These are phyloP conservation scores for Rehmannia glutinosa DNA, from an alignment of 257 asterid species.

Conservation along the genomic window DNA sequence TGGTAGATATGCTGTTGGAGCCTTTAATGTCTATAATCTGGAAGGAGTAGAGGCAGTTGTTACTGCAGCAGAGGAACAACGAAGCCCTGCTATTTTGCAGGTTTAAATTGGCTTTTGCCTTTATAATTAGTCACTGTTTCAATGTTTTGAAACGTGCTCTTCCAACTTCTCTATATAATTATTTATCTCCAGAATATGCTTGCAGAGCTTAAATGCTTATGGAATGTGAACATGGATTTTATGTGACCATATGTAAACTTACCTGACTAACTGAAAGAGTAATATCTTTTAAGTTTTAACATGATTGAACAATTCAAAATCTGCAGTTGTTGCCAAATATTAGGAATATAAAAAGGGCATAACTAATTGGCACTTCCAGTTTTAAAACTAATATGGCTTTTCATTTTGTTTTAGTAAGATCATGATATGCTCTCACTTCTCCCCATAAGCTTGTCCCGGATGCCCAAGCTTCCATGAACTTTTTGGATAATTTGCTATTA, in stretches of 20 bases:
- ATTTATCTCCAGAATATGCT: not conserved
- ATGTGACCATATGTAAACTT: not conserved
- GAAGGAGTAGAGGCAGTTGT: constrained; percentile 97
- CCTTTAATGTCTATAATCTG: constrained; percentile 87
- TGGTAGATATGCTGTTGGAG: constrained; percentile 91
- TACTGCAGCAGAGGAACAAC: constrained; percentile 87
- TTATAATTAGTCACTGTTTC: not conserved
- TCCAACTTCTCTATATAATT: not conserved
- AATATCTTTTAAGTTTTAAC: not conserved
- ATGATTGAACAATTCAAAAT: not conserved
- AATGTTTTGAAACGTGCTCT: not conserved
- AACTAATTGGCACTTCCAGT: not conserved
- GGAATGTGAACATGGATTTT: not conserved
- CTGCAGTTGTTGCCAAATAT: not conserved
- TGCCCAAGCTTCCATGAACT: not conserved
- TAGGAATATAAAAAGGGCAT: not conserved
- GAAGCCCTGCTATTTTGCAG: constrained; percentile 97
- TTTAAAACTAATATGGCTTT: not conserved
- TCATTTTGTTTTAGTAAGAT: not conserved
- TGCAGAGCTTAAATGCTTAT: not conserved
- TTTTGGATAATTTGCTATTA: not conserved
- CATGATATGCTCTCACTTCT: not conserved
- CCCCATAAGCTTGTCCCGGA: not conserved
- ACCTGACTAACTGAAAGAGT: not conserved
- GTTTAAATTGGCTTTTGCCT: constrained; percentile 32